phyloP scores from a whole-genome alignment of 495 filamentous ascomycete genomes.

The Xeromyces bisporus region DNA sequence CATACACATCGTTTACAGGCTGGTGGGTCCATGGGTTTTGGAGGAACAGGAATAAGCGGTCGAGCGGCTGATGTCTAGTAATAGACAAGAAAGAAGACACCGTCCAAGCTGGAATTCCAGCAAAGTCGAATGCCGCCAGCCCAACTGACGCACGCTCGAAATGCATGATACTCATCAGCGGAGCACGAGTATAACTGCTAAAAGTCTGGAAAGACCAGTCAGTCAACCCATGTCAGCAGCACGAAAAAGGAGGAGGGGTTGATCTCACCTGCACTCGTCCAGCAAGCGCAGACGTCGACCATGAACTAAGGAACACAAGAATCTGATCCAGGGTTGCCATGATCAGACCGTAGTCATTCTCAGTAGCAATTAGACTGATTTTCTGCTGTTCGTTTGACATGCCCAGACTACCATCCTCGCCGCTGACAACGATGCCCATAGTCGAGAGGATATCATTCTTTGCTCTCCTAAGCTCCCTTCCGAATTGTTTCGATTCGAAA shows the following conservation, averaged over 20 bases:
- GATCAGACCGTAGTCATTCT: constrained; percentile 34
- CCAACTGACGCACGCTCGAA: constrained; percentile 21
- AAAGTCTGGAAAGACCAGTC: constrained; percentile 22
- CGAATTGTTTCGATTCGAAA: constrained; percentile 29
- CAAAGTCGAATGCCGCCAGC: constrained; percentile 24
- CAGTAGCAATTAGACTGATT: constrained; percentile 25
- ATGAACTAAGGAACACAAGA: constrained; percentile 24
- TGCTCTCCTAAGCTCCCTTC: constrained; percentile 29
- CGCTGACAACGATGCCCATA: constrained; percentile 34
- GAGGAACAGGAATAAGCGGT: constrained; percentile 16
- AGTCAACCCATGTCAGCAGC: constrained; percentile 1
- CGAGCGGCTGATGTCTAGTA: constrained; percentile 23
- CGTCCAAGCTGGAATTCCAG: constrained; percentile 29
- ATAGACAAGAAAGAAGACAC: constrained; percentile 24
- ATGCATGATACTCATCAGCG: constrained; percentile 22
- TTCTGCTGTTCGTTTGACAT: constrained; percentile 24
- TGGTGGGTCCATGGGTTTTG: constrained; percentile 13
- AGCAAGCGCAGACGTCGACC: constrained; percentile 28
- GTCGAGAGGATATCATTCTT: constrained; percentile 43
- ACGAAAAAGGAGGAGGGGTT: neutral
- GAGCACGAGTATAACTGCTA: constrained; percentile 22
- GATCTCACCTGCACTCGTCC: constrained; percentile 29
- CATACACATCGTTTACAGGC: constrained; percentile 10
- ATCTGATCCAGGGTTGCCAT: constrained; percentile 27
- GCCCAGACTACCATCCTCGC: constrained; percentile 20